Percentiles rank a stretch among this genome's conserved stretches.
phyloP scores from a whole-genome alignment of 805 yeast species.

The Ogataea pini region DNA sequence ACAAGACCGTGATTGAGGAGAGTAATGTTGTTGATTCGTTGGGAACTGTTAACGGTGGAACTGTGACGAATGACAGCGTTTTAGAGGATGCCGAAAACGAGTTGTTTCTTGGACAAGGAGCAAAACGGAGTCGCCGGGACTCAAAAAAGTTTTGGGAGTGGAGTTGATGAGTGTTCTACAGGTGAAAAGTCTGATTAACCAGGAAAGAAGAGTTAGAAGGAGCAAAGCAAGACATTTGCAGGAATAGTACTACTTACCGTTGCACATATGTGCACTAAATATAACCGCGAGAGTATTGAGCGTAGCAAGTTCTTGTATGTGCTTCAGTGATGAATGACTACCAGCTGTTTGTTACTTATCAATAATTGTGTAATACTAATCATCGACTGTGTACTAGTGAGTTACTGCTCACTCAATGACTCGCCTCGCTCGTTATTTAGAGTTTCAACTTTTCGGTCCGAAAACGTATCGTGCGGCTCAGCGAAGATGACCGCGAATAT shows the following conservation, averaged over 20 bases:
- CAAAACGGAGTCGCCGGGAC: constrained; percentile 12
- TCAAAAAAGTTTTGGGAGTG: constrained; percentile 30
- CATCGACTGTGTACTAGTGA: no score
- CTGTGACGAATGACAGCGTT: background rate
- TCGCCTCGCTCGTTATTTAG: background rate
- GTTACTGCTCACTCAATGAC: no score
- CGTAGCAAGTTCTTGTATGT: no score
- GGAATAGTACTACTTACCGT: no score
- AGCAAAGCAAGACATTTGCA: no score
- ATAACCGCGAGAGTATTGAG: no score
- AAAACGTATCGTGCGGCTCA: background rate
- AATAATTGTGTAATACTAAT: no score
- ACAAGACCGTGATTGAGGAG: constrained; percentile 80
- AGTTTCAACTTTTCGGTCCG: background rate
- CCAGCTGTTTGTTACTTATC: no score
- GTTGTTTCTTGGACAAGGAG: constrained; percentile 8
- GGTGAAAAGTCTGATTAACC: no score
- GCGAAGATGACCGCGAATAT: no score
- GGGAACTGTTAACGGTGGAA: background rate
- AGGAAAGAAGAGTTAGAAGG: background rate
- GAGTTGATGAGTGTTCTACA: constrained; percentile 14
- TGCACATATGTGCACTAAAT: no score
- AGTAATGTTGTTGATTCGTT: constrained; percentile 41
- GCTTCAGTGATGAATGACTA: no score
- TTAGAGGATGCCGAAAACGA: constrained; percentile 10